Evolutionary conservation across 768 basidiomycete genomes (phyloP).

Genomic region (Daedaleopsis sinensis): DNA sequence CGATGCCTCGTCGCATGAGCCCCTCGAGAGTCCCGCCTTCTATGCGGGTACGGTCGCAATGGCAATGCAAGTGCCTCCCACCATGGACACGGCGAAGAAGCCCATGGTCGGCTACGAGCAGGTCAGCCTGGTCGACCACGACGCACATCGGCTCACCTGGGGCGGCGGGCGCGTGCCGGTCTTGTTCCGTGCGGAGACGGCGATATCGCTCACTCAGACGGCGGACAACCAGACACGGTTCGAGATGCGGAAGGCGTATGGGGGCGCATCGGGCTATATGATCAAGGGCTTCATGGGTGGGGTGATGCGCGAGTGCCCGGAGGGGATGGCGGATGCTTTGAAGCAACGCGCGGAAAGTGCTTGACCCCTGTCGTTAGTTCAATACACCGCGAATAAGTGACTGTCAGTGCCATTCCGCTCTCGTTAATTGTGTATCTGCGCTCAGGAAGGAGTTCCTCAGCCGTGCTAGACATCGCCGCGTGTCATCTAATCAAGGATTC

Average conservation of each 20-base stretch:
- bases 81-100: constrained; percentile 5
- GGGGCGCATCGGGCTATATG: constrained; percentile 57
- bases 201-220: constrained; percentile 57
- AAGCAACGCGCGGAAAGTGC: constrained; percentile 46
- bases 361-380: background rate
- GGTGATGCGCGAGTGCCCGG: constrained; percentile 47
- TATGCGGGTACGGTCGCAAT: constrained; percentile 51
- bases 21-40: constrained; percentile 50
- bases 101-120: background rate
- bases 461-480: too few relatives aligned
- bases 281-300: constrained; percentile 48
- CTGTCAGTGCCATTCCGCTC: too few relatives aligned
- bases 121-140: constrained; percentile 32
- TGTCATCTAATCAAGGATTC: too few relatives aligned
- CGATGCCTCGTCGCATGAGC: constrained; percentile 40
- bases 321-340: constrained; percentile 58
- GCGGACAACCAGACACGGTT: constrained; percentile 62
- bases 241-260: constrained; percentile 63
- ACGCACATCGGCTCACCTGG: constrained; percentile 63
- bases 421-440: too few relatives aligned
- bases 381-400: too few relatives aligned
- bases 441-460: too few relatives aligned
- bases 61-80: constrained; percentile 61
- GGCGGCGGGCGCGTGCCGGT: constrained; percentile 39
- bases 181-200: constrained; percentile 55